Evolutionary conservation across 1,139 yeast species (phyloP).

Genomic region (Yamadazyma dushanensis): DNA sequence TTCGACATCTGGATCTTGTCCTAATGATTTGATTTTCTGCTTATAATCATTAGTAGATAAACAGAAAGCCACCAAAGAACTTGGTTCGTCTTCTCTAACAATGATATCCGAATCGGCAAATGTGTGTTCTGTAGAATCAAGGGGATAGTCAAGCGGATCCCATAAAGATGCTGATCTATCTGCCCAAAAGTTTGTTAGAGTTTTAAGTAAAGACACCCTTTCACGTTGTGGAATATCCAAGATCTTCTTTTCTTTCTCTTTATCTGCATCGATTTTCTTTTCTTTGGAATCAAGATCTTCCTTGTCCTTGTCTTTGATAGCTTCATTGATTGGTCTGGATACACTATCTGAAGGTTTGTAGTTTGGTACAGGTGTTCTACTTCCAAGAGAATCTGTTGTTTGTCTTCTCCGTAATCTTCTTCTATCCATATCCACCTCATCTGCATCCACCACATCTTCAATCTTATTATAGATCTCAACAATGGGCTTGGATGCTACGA

Average conservation of each 20-base stretch:
- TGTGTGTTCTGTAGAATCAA: constrained; percentile 79
- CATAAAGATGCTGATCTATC: constrained; percentile 94
- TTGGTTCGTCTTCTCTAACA: constrained; percentile 95
- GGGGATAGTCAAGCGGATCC: constrained; percentile 89
- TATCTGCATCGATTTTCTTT: constrained; percentile 7
- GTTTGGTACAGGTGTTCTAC: constrained; percentile 2
- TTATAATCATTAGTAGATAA: constrained; percentile 80
- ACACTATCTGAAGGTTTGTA: neutral
- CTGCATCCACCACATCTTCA: constrained; percentile 73
- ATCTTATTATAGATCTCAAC: constrained; percentile 91
- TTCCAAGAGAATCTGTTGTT: constrained; percentile 4
- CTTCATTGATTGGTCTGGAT: constrained; percentile 2
- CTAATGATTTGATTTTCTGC: constrained; percentile 54
- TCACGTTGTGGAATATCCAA: constrained; percentile 51
- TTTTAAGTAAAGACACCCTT: constrained; percentile 73
- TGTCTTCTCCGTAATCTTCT: constrained; percentile 5
- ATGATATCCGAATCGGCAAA: constrained; percentile 94
- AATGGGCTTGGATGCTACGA: constrained; percentile 78
- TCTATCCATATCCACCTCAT: constrained; percentile 21
- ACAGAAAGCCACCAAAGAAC: constrained; percentile 91
- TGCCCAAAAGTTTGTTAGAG: constrained; percentile 93
- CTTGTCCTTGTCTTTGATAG: neutral
- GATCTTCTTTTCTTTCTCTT: constrained; percentile 8
- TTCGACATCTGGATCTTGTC: constrained; percentile 24
- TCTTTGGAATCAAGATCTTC: constrained; percentile 3